Base-by-base conservation (phyloP, 169 alveolate species). In the Ichthyophthirius multifiliis region DNA sequence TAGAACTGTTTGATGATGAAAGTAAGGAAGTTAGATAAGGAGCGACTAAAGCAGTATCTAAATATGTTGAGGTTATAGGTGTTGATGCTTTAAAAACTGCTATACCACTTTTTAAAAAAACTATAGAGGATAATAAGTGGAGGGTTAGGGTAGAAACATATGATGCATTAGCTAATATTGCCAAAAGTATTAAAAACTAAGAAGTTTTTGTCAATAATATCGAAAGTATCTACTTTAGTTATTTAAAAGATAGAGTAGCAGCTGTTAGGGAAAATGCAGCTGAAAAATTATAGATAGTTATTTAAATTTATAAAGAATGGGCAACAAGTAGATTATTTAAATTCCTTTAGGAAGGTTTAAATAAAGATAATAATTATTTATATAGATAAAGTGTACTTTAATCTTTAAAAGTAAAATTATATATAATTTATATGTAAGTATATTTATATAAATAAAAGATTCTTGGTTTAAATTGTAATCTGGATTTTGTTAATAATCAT, bases 121-220 rank as follows among this genome's bases (percentile, higher is more conserved):
- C 74, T 74, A 82, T 83, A 63, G 86, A 87, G 20, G 90, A 86
- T 35, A 83, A 86, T 35, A 86, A 92, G n/a, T 92, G 96, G 93
- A 86, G 96, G 79, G 91, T 92, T 6, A 83, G 96, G 67, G 65
- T 75, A 73, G 85, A 90, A 15, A 83, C 82, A 44, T 75, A 64
- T 39, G 75, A 77, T 46, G 30, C 83, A 16, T 62, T 87, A 39
- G 90, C 83, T 64, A 84, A 81, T 41, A 20, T 90, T 6, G 76
- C 85, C 30, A 76, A 32, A 46, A 34, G 71, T n/a, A 73, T 83
- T 35, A 47, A 76, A 35, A 76, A 76, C 43, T 44, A 62, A 20
- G 91, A 84, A 2, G 84, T 55, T 13, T 89, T 89, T 82, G 48
- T 39, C 31, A 84, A 82, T 65, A 63, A 75, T 20, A 39, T 89